Evolutionary conservation across 140 eudicot species (phyloP).

Genomic region (Erigeron philadelphicus): DNA sequence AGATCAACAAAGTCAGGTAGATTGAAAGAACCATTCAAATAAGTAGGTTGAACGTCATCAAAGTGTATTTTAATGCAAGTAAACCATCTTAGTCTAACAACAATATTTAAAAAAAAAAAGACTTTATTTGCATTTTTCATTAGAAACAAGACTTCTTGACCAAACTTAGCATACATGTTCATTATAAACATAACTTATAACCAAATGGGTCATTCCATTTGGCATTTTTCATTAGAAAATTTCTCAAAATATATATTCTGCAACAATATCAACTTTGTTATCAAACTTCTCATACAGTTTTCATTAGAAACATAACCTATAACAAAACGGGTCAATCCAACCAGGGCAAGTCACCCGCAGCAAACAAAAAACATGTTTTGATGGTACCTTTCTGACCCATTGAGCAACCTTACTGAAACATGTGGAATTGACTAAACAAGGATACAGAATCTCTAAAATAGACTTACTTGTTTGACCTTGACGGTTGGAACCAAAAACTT

Average conservation of each 20-base stretch:
- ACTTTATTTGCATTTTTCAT: too few relatives aligned
- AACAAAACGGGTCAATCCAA: neutral
- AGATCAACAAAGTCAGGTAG: too few relatives aligned
- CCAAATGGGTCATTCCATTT: too few relatives aligned
- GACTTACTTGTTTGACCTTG: conserved; percentile 75
- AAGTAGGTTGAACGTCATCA: neutral
- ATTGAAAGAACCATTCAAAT: too few relatives aligned
- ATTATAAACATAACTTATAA: too few relatives aligned
- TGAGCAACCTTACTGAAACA: neutral
- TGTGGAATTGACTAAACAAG: neutral
- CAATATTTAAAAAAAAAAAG: too few relatives aligned
- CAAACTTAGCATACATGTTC: too few relatives aligned
- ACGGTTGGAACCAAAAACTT: conserved; percentile 86
- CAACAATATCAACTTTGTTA: neutral
- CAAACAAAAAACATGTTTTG: neutral
- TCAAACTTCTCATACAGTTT: neutral
- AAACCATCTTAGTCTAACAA: neutral
- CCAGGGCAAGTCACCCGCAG: neutral
- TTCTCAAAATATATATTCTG: too few relatives aligned
- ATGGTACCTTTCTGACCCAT: neutral
- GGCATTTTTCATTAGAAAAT: too few relatives aligned
- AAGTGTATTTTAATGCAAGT: neutral
- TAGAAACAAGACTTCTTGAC: too few relatives aligned
- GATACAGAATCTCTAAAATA: neutral
- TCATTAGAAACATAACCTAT: neutral